phyloP scores from a whole-genome alignment of 2,329 filamentous ascomycete genomes.

The Venturia nashicola region DNA sequence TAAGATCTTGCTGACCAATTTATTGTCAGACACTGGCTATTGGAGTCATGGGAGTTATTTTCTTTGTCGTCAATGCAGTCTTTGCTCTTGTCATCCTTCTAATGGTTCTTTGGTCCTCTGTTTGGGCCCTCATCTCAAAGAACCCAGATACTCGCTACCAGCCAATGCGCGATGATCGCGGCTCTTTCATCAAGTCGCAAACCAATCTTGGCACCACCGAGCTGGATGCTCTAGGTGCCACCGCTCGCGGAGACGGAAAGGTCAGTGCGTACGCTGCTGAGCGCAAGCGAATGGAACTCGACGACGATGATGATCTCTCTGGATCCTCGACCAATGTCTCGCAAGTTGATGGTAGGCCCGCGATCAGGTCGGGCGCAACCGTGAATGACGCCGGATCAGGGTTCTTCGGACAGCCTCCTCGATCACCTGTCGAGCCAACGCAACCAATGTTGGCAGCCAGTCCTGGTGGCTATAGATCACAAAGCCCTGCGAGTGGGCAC shows the following conservation, averaged over 20 bases:
- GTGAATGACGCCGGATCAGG: slow-evolving; percentile 19
- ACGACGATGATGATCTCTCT: slow-evolving; percentile 61
- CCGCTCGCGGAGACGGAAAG: slow-evolving; percentile 35
- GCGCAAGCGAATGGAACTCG: slow-evolving; percentile 46
- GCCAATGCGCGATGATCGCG: slow-evolving; percentile 90
- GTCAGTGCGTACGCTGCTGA: slow-evolving; percentile 83
- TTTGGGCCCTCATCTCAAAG: slow-evolving; percentile 73
- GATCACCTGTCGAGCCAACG: slow-evolving; percentile 28
- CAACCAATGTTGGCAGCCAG: slow-evolving; percentile 20
- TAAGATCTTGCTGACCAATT: slow-evolving; percentile 28
- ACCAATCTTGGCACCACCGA: slow-evolving; percentile 53
- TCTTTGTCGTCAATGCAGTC: slow-evolving; percentile 11
- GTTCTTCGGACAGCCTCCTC: slow-evolving; percentile 29
- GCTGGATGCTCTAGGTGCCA: slow-evolving; percentile 42
- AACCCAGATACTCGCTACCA: slow-evolving; percentile 93
- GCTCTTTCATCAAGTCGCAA: slow-evolving; percentile 95
- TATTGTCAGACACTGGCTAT: slow-evolving; percentile 28
- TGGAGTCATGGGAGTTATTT: slow-evolving; percentile 12
- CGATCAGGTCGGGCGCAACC: slow-evolving; percentile 20
- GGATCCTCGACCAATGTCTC: slow-evolving; percentile 36
- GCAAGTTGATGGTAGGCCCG: slow-evolving; percentile 23
- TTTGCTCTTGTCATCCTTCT: slow-evolving; percentile 25
- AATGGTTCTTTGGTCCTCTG: slow-evolving; percentile 66
- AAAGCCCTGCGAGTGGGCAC: slow-evolving; percentile 10
- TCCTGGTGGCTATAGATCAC: slow-evolving; percentile 20